Percentiles rank a stretch among this genome's conserved stretches.
phyloP scores from a whole-genome alignment of 148 eudicot genomes.

The Linanthus parryae region DNA sequence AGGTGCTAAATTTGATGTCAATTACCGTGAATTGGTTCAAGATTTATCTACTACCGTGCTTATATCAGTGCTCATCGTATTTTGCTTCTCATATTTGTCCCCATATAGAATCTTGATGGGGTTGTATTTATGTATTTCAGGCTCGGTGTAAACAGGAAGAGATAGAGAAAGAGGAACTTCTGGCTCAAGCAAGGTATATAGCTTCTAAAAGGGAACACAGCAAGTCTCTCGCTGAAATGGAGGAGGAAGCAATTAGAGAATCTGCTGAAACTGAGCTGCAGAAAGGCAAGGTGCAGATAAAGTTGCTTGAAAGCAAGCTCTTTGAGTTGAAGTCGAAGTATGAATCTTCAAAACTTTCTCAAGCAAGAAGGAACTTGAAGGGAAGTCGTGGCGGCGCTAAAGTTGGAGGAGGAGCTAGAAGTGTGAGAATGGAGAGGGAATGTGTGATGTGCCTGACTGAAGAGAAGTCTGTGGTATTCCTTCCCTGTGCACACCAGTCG shows the following conservation, averaged over 20 bases:
- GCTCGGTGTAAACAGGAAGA: constrained; percentile 62
- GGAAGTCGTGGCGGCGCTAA: constrained; percentile 38
- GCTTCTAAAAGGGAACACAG: constrained; percentile 55
- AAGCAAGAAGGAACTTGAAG: constrained; percentile 54
- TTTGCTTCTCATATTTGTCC: too few species aligned
- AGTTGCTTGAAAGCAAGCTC: constrained; percentile 56
- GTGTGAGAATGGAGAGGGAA: constrained; percentile 71
- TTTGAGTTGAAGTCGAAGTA: constrained; percentile 51
- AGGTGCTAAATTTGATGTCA: too few species aligned
- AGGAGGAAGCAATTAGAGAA: constrained; percentile 40
- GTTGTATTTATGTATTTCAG: too few species aligned
- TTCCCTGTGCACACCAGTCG: constrained; percentile 92
- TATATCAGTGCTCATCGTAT: too few species aligned
- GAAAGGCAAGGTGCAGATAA: constrained; percentile 54
- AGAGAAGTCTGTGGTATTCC: constrained; percentile 82
- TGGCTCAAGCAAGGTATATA: constrained; percentile 37
- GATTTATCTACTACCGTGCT: too few species aligned
- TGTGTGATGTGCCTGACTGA: constrained; percentile 88
- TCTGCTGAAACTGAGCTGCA: constrained; percentile 59
- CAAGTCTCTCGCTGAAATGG: constrained; percentile 44
- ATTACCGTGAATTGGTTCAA: too few species aligned
- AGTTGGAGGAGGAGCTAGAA: too few species aligned
- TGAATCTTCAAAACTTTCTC: constrained; percentile 80
- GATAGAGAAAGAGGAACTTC: constrained; percentile 48
- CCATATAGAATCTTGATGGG: too few species aligned